These are phyloP conservation scores for Mortierella sp. DNA, from an alignment of 371 early-diverging fungal species.

Conservation along the genomic window DNA sequence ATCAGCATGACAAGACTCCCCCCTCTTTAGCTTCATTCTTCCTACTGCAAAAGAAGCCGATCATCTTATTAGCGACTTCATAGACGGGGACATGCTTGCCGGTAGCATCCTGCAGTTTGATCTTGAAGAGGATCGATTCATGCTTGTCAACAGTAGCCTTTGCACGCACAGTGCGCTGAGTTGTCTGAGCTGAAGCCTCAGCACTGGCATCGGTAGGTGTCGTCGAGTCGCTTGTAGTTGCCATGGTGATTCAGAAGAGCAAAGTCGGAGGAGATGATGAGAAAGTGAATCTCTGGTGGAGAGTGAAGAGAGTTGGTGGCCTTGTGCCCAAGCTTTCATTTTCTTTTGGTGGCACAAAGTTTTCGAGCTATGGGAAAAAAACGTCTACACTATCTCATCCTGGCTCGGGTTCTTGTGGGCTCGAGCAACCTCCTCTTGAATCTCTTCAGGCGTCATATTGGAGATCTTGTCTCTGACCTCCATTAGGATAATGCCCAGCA, in stretches of 20 bases:
- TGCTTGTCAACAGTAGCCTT: conserved; percentile 42
- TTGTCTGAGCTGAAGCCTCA: neutral
- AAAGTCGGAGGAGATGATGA: neutral
- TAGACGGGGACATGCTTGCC: conserved; percentile 52
- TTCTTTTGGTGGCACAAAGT: no score
- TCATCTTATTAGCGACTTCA: conserved; percentile 43
- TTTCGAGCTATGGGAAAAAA: no score
- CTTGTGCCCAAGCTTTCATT: no score
- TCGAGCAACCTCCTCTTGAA: conserved; percentile 15
- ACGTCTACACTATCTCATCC: no score
- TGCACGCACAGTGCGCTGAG: conserved; percentile 8
- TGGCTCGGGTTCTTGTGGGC: neutral
- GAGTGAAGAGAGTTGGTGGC: no score
- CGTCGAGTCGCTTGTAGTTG: conserved; percentile 15
- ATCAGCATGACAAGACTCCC: neutral
- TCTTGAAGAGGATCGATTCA: conserved; percentile 46
- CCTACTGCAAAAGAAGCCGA: conserved; percentile 50
- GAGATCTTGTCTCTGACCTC: conserved; percentile 45
- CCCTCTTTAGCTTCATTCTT: neutral
- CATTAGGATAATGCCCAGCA: conserved; percentile 56
- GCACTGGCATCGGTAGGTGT: neutral
- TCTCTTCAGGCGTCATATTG: conserved; percentile 23
- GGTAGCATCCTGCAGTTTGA: conserved; percentile 46
- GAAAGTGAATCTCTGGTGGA: neutral
- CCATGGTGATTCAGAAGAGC: conserved; percentile 10